Evolutionary conservation across 129 eudicot genomes (phyloP).

Genomic region (Ambrosia trifida): DNA sequence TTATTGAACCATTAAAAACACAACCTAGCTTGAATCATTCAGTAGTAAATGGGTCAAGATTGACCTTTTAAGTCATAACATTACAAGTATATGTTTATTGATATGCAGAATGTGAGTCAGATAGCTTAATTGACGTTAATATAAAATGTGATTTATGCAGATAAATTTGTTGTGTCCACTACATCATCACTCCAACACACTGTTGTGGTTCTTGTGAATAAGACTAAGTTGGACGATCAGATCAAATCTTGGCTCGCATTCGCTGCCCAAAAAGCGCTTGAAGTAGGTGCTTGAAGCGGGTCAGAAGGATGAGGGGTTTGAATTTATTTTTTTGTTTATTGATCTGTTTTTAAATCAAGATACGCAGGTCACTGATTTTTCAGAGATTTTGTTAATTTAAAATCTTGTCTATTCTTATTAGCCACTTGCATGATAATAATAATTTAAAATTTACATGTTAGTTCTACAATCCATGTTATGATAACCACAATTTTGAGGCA

Average conservation of each 20-base stretch:
- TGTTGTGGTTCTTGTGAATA: conserved; percentile 88
- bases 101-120: no score
- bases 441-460: no score
- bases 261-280: conserved; percentile 92
- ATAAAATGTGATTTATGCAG: conserved; percentile 42
- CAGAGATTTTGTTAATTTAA: background rate
- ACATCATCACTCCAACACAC: conserved; percentile 93
- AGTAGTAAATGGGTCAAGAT: no score
- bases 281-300: conserved; percentile 87
- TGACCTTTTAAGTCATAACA: no score
- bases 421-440: no score
- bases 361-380: background rate
- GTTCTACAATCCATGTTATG: no score
- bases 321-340: background rate
- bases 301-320: conserved; percentile 68
- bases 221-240: conserved; percentile 78
- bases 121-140: background rate
- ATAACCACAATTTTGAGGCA: no score
- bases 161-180: conserved; percentile 92
- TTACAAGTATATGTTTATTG: no score
- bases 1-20: no score
- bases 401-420: no score
- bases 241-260: conserved; percentile 94
- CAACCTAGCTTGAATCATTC: no score
- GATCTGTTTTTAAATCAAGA: background rate